Evolutionary conservation across 768 basidiomycete species (phyloP).

Genomic region (Boletus speciosus): DNA sequence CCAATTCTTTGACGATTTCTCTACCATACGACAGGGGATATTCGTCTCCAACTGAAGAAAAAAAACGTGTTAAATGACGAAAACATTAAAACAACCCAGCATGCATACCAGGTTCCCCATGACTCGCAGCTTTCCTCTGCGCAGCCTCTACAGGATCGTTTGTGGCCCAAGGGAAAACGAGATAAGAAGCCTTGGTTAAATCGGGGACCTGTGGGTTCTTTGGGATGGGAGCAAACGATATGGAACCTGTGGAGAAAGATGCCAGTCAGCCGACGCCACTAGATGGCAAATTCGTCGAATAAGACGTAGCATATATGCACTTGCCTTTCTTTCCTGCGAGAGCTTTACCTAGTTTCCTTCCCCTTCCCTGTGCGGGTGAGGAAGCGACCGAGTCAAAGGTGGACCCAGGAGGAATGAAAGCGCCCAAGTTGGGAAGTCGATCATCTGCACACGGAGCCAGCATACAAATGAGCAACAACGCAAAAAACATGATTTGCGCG

Average conservation of each 20-base stretch:
- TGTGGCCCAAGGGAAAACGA: slow-evolving; percentile 75
- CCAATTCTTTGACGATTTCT: slow-evolving; percentile 54
- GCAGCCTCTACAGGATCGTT: slow-evolving; percentile 75
- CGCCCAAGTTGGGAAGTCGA: slow-evolving; percentile 24
- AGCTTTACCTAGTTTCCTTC: slow-evolving; percentile 15
- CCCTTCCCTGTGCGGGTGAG: not conserved
- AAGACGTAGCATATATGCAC: not conserved
- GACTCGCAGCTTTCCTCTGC: slow-evolving; percentile 13
- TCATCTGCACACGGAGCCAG: slow-evolving; percentile 3
- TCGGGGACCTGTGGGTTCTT: slow-evolving; percentile 12
- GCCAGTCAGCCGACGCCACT: not conserved
- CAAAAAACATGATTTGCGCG: not conserved
- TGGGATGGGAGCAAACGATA: slow-evolving; percentile 7
- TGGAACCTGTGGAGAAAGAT: slow-evolving; percentile 1
- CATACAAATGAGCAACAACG: not conserved
- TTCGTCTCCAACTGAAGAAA: not conserved
- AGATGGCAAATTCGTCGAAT: not conserved
- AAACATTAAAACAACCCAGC: not conserved
- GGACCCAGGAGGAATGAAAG: slow-evolving; percentile 24
- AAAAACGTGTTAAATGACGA: not conserved
- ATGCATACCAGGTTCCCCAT: slow-evolving; percentile 17
- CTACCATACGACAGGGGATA: slow-evolving; percentile 25
- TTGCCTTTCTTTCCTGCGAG: slow-evolving; percentile 11
- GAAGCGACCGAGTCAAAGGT: slow-evolving; percentile 17
- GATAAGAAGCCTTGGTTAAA: slow-evolving; percentile 48